Base-by-base conservation (phyloP, 306 rosid genomes). In the Lathyrus tuberosus region DNA sequence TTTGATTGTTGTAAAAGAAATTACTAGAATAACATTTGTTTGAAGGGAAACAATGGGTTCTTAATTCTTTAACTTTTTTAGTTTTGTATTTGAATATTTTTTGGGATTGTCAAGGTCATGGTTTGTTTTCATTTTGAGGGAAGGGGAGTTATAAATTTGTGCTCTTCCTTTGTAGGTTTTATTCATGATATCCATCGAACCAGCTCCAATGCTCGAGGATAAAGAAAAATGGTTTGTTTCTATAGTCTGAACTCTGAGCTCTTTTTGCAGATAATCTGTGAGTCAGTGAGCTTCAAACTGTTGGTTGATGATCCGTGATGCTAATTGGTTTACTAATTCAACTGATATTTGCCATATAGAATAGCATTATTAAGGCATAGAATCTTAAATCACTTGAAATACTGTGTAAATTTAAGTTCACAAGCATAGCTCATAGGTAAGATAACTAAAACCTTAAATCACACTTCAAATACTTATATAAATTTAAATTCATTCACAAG, bases 151-250 rank as follows among this genome's bases (percentile, higher is more conserved):
- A 63, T 73, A 12, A 33, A 16, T 46, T 64, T 44, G 41, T 37
- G 43, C 51, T 51, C 56, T 62, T 53, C 33, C 62, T 46, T 57
- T 76, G 76, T 72, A 94, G 98, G 98, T 94, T 84, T 76, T 94
- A 65, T 94, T 94, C 89, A 94, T 94, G 98, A 94, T 94, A 84
- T 90, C 97, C 77, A 89, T 88, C 16, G 98, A 94, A 82, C 97
- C 98, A 68, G 97, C 98, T 69, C 98, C 98, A 9, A 94, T 94
- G 98, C 98, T 94, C 40, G 98, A 94, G 85, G 98, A 94, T 79
- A 94, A 94, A 86, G 98, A 94, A 81, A 90, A 90, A 83, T 94
- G 98, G 98, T 94, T 74, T n/a, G 88, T 76, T 86, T 76, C 30
- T 53, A 18, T 53, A 15, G 57, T 40, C 51, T 78, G 37, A 51